Conservation (phyloP, 2,329 filamentous ascomycete species). For the Ophiostoma sp. region DNA sequence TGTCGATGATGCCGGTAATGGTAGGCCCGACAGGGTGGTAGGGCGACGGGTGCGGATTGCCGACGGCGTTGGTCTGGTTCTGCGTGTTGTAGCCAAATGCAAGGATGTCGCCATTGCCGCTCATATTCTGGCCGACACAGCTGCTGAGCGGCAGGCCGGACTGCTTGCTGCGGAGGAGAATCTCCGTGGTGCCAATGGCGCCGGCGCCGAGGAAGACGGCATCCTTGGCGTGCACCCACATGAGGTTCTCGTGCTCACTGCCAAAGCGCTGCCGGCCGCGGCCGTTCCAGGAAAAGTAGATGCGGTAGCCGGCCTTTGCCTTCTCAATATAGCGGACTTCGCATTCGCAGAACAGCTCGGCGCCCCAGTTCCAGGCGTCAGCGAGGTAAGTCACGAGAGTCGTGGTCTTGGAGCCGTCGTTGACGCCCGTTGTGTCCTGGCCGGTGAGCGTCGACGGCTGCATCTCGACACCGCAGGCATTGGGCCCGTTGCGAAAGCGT, state of each 20-base stretch:
- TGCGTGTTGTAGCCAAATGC: constrained; percentile 61
- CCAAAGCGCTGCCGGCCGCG: constrained; percentile 51
- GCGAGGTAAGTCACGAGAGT: constrained; percentile 61
- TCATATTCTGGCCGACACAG: constrained; percentile 54
- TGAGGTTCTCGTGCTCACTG: constrained; percentile 52
- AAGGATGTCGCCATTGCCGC: constrained; percentile 62
- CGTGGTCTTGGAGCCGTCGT: constrained; percentile 63
- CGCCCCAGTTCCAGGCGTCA: constrained; percentile 67
- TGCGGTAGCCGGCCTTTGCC: constrained; percentile 50
- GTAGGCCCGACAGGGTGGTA: constrained; percentile 55
- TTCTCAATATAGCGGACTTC: constrained; percentile 60
- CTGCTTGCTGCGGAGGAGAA: constrained; percentile 53
- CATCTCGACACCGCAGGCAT: constrained; percentile 61
- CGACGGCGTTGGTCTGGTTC: constrained; percentile 51
- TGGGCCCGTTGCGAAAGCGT: constrained; percentile 54
- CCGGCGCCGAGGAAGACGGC: constrained; percentile 63
- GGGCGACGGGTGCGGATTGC: constrained; percentile 43
- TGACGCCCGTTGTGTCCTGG: constrained; percentile 58
- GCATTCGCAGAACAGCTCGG: constrained; percentile 64
- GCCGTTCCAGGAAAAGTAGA: constrained; percentile 62
- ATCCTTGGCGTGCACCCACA: constrained; percentile 62
- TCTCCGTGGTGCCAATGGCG: constrained; percentile 60
- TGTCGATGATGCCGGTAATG: constrained; percentile 59
- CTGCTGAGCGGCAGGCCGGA: constrained; percentile 56
- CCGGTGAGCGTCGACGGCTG: constrained; percentile 53